Evolutionary conservation across 345 rosid genomes (phyloP), one percentile per base, ranked within the genome.

Genomic region (Hibiscus syriacus): DNA sequence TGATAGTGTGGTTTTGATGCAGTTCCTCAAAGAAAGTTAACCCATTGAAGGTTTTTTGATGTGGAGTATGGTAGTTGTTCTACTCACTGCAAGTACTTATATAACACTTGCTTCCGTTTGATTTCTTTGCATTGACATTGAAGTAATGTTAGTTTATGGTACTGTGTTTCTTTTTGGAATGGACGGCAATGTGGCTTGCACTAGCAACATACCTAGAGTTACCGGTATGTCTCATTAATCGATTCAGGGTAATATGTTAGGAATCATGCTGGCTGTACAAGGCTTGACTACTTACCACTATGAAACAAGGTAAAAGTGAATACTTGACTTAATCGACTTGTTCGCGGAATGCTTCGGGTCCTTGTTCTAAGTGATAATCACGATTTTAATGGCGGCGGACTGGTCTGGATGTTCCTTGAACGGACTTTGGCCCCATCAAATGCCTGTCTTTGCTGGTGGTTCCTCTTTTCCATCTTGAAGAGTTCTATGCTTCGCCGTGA

Each of bases 41-140:
- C 81, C 80, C 34, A 71, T 45, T 54, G 83, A 74, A 75, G 77
- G 75, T 38, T 80, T 77, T 66, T 64, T 77, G 53, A 77, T 80
- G 77, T 74, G 81, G 77, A 74, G 77, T 49, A 43, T 77, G 73
- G 75, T 72, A 9, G 77, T 77, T 67, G 81, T 64, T 70, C 69
- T 77, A 41, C 32, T 74, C 55, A 74, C 67, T 32, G 69, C 77
- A 55, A 67, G 79, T 74, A 72, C 48, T 50, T 68, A 3, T 14
- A 22, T 29, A 46, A 11, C 43, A 30, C 70, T 62, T 38, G 30
- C 11, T 39, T 34, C 22, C 66, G 13, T 62, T 62, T 19, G 2
- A 30, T 59, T 36, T 19, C 27, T 36, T 38, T 60, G 46, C 29
- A 5, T 60, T 38, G 10, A 38, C 17, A 60, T 60, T 38, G 48